Evolutionary conservation across 2,329 filamentous ascomycete species (phyloP).

Genomic region (Monilinia aucupariae): DNA sequence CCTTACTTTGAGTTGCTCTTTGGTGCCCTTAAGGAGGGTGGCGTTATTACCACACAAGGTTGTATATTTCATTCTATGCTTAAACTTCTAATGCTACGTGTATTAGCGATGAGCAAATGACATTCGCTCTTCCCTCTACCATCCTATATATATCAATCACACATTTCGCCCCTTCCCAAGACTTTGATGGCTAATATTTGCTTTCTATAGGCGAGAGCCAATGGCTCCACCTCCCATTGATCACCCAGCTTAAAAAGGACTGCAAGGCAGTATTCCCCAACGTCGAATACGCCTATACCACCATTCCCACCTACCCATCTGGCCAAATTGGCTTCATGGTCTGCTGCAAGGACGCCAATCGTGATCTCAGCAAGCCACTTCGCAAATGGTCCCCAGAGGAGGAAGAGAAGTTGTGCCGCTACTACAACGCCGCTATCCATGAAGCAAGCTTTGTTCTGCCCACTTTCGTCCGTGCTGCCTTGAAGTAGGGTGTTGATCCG

Average conservation of each 20-base stretch:
- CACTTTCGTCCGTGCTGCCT: constrained; percentile 80
- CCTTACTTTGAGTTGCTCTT: constrained; percentile 94
- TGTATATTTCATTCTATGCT: constrained; percentile 60
- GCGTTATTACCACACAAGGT: constrained; percentile 99
- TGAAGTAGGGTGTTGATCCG: constrained; percentile 42
- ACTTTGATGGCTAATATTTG: constrained; percentile 17
- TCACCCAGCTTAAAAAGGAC: constrained; percentile 90
- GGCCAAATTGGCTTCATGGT: constrained; percentile 99
- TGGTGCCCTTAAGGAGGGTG: constrained; percentile 85
- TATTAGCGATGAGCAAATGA: constrained; percentile 16
- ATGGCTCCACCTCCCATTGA: constrained; percentile 94
- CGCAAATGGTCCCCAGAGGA: constrained; percentile 78
- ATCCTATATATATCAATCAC: not conserved
- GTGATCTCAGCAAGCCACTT: constrained; percentile 79
- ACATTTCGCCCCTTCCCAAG: constrained; percentile 18
- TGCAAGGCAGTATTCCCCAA: constrained; percentile 97
- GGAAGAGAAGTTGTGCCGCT: constrained; percentile 87
- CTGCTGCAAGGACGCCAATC: constrained; percentile 87
- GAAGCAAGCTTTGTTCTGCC: constrained; percentile 89
- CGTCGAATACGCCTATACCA: constrained; percentile 98
- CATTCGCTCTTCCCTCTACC: constrained; percentile 12
- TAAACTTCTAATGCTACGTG: constrained; percentile 50
- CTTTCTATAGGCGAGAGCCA: constrained; percentile 80
- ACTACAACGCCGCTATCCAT: constrained; percentile 98
- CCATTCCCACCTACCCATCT: constrained; percentile 97